phyloP scores from a whole-genome alignment of 2,329 filamentous ascomycete species.

The Cladosporium sp. region DNA sequence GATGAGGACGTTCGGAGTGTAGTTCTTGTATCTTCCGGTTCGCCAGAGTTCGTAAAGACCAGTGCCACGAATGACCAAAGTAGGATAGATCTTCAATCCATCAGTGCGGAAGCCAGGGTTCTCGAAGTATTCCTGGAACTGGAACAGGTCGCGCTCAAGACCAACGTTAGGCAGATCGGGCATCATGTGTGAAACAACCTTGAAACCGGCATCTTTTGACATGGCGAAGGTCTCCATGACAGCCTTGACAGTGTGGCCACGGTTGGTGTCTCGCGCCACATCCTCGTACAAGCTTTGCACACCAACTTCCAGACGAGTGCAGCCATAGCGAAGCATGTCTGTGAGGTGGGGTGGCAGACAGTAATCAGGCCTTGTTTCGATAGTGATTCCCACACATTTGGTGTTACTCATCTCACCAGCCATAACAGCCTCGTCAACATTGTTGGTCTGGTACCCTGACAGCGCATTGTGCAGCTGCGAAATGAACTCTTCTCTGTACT shows the following conservation, averaged over 20 bases:
- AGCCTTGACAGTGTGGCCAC: conserved; percentile 90
- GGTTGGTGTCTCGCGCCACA: conserved; percentile 94
- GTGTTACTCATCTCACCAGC: conserved; percentile 95
- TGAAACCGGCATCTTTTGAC: conserved; percentile 97
- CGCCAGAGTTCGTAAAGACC: conserved; percentile 97
- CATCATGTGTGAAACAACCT: conserved; percentile 99
- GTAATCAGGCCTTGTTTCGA: conserved; percentile 95
- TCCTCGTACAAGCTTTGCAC: conserved; percentile 98
- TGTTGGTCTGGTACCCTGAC: conserved; percentile 88
- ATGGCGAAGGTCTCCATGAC: conserved; percentile 95
- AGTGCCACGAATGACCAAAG: conserved; percentile 92
- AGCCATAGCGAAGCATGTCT: conserved; percentile 96
- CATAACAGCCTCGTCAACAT: conserved; percentile 91
- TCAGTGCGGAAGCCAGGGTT: conserved; percentile 95
- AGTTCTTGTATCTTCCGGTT: conserved; percentile 95
- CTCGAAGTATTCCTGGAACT: conserved; percentile 97
- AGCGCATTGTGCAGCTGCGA: conserved; percentile 94
- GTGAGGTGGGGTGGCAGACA: conserved; percentile 93
- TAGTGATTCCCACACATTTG: conserved; percentile 98
- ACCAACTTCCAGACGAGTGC: conserved; percentile 87
- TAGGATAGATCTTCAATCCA: conserved; percentile 96
- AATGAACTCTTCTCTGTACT: conserved; percentile 90
- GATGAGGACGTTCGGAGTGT: conserved; percentile 93
- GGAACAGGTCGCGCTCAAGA: conserved; percentile 94
- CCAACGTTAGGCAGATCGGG: conserved; percentile 96